These are phyloP conservation scores for Akanthomyces dipterigenus DNA, from an alignment of 2,329 filamentous ascomycete genomes.

Conservation along the genomic window DNA sequence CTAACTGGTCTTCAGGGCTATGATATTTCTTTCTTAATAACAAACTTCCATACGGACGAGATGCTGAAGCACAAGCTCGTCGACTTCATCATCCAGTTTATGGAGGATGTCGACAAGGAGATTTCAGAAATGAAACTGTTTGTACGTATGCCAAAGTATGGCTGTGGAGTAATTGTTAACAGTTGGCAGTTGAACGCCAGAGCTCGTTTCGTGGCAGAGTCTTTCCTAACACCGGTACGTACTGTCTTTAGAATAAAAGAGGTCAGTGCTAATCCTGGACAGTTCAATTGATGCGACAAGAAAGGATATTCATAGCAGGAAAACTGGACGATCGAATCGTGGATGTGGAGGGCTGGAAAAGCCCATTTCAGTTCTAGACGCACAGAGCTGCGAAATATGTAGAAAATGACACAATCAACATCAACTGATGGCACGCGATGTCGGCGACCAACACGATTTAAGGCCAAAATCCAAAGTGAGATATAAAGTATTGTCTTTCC, in stretches of 20 bases:
- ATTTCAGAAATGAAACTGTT: conserved; percentile 99
- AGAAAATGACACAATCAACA: conserved; percentile 8
- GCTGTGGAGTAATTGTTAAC: conserved; percentile 15
- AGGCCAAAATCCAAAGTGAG: neutral
- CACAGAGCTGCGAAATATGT: conserved; percentile 3
- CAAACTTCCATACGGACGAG: conserved; percentile 96
- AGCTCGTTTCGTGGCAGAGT: conserved; percentile 96
- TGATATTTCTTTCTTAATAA: conserved; percentile 97
- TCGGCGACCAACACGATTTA: neutral
- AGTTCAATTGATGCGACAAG: conserved; percentile 8
- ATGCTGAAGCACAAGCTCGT: conserved; percentile 99
- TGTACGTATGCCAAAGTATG: conserved; percentile 48
- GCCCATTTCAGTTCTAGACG: conserved; percentile 1
- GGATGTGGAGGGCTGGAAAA: neutral
- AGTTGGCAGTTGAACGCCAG: conserved; percentile 77
- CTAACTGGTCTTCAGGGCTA: conserved; percentile 60
- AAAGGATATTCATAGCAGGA: conserved; percentile 2
- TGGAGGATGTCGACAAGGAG: conserved; percentile 99
- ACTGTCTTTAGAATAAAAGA: too few species aligned
- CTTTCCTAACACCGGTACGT: conserved; percentile 86
- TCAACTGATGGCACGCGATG: neutral
- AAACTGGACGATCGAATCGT: neutral
- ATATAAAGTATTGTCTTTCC: neutral
- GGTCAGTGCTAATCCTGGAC: neutral
- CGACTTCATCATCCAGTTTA: conserved; percentile 98